Evolutionary conservation across 2,329 filamentous ascomycete genomes (phyloP), one percentile per base, ranked within the genome.

Genomic region (Diaporthe batatas): DNA sequence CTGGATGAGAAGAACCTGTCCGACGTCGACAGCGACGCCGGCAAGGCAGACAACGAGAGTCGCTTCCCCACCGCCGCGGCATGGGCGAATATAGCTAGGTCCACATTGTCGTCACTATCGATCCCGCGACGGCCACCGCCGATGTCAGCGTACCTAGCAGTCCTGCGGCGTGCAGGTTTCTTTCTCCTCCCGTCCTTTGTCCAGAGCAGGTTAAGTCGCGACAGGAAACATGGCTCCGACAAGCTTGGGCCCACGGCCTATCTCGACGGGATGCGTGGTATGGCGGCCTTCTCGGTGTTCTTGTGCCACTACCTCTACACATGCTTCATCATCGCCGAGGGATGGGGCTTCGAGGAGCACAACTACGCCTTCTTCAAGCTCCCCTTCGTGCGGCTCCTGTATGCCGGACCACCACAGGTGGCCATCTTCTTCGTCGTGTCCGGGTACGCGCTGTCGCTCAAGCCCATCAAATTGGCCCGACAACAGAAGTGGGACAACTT

Each of bases 371-470:
- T 87, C 59, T 81, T 88, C 75, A 86, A 87, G 77, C 82, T 90
- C 1, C 89, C 88, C 10, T 84, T 90, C 73, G 70, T 90, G 23
- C 83, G 88, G 18, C 81, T 90, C 5, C 82, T 87, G 72, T 90
- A 86, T 77, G 86, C 86, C 68, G 89, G 88, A 0, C 87, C 87
- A 3, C 85, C 88, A 0, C 88, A 88, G 76, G 89, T 91, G 51
- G 88, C 86, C 79, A 80, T 90, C 75, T 91, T 91, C 82, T 91
- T 91, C 77, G 86, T 91, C 77, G 88, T 91, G 57, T 90, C 88
- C 0, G 89, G 89, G 25, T 91, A 90, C 79, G 90, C 89, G 3
- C 82, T 92, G 16, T 87, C 86, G 39, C 85, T 90, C 71, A 84
- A 84, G 58, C 86, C 87, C 1, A 76, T 89, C n/a, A 86, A 84